Evolutionary conservation across 768 basidiomycete genomes (phyloP).

Genomic region (Mycena rosella): DNA sequence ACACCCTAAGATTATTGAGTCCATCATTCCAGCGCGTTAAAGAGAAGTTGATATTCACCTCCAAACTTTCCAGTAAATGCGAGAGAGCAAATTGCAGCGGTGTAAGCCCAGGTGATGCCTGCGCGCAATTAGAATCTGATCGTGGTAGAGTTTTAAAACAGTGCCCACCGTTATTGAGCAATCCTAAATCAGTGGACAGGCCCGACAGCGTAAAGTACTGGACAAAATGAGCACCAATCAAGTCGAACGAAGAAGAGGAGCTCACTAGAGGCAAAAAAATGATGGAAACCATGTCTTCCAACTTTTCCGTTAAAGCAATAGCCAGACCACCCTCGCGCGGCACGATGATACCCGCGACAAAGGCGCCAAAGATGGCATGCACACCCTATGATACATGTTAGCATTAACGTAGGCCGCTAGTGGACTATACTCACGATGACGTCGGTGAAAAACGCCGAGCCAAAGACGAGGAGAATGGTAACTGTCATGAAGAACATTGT

Average conservation of each 20-base stretch:
- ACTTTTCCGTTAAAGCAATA: constrained; percentile 90
- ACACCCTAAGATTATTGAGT: no score
- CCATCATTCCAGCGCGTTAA: no score
- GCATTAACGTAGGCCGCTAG: no score
- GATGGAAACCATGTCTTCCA: constrained; percentile 95
- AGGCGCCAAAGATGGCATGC: constrained; percentile 93
- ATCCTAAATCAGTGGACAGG: constrained; percentile 87
- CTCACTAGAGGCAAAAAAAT: constrained; percentile 89
- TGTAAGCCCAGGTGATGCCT: constrained; percentile 92
- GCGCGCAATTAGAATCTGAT: background rate
- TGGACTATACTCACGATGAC: constrained; percentile 59
- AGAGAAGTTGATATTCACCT: no score
- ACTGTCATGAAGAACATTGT: constrained; percentile 91
- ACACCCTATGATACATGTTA: constrained; percentile 69
- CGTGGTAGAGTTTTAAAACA: background rate
- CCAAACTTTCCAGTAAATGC: constrained; percentile 93
- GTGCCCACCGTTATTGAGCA: constrained; percentile 77
- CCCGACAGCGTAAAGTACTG: constrained; percentile 96
- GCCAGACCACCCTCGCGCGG: constrained; percentile 91
- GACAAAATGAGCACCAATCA: constrained; percentile 8
- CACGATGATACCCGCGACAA: constrained; percentile 84
- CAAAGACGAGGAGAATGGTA: constrained; percentile 85
- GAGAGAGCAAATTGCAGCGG: constrained; percentile 79
- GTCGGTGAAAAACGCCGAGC: constrained; percentile 93
- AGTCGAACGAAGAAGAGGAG: constrained; percentile 1